A percentile compares a stretch with the other conserved stretches of the same genome.
Evolutionary conservation across 371 early-diverging fungal genomes (phyloP).

Genomic region (Mortierella sp.): DNA sequence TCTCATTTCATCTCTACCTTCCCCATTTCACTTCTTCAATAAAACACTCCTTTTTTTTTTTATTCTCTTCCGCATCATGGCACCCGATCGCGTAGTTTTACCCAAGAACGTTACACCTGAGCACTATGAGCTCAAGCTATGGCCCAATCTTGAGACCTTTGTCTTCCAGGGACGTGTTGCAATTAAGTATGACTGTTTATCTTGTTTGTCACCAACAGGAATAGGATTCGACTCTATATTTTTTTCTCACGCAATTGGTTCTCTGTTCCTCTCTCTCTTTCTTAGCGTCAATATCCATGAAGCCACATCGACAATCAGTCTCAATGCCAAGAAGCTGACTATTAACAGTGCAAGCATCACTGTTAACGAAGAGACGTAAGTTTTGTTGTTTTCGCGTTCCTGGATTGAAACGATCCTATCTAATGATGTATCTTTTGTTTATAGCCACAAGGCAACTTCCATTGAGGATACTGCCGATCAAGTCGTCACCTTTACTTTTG

Average conservation of each 20-base stretch:
- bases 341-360: conserved; percentile 52
- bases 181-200: conserved; percentile 19
- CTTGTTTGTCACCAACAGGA: background rate
- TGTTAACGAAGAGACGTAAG: conserved; percentile 20
- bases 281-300: conserved; percentile 62
- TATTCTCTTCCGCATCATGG: conserved; percentile 17
- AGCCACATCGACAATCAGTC: conserved; percentile 63
- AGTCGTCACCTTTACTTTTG: conserved; percentile 70
- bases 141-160: conserved; percentile 76
- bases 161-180: conserved; percentile 67
- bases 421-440: background rate
- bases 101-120: conserved; percentile 78
- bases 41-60: background rate
- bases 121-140: conserved; percentile 80
- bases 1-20: background rate
- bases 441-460: conserved; percentile 58
- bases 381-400: too few relatives aligned
- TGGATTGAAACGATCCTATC: background rate
- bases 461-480: conserved; percentile 63
- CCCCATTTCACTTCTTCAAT: background rate
- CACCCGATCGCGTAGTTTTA: conserved; percentile 67
- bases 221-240: background rate
- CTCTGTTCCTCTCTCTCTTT: background rate
- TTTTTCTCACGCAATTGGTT: background rate
- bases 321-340: conserved; percentile 70